Percentiles rank a stretch among this genome's conserved stretches.
phyloP scores from a whole-genome alignment of 2,329 filamentous ascomycete genomes.

The Didymellaceae sp. region DNA sequence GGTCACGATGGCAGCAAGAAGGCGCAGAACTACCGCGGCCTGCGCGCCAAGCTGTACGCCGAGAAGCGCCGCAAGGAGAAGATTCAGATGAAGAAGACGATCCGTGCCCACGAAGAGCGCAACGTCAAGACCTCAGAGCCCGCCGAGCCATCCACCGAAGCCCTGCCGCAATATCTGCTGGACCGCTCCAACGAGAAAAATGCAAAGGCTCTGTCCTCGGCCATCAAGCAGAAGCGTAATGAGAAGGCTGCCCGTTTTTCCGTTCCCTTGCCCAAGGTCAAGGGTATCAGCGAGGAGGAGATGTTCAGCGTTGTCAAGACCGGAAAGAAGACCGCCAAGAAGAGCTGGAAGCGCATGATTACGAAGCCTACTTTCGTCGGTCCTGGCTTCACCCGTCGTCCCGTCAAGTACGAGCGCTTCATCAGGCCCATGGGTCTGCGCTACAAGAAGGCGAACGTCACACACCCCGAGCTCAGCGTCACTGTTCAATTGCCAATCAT shows the following conservation, averaged over 20 bases:
- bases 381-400: slow-evolving; percentile 84
- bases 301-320: slow-evolving; percentile 97
- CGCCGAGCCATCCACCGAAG: slow-evolving; percentile 78
- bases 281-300: slow-evolving; percentile 92
- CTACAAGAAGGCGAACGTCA: slow-evolving; percentile 78
- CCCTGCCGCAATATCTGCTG: slow-evolving; percentile 90
- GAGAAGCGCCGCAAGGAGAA: slow-evolving; percentile 96
- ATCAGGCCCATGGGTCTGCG: slow-evolving; percentile 67
- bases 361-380: slow-evolving; percentile 91
- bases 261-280: slow-evolving; percentile 91
- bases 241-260: slow-evolving; percentile 91
- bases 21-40: slow-evolving; percentile 89
- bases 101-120: slow-evolving; percentile 93
- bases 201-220: slow-evolving; percentile 77
- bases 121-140: slow-evolving; percentile 87
- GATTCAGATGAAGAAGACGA: slow-evolving; percentile 54
- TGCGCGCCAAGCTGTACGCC: slow-evolving; percentile 90
- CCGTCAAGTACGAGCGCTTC: slow-evolving; percentile 72
- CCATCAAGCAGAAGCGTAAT: slow-evolving; percentile 92
- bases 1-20: slow-evolving; percentile 86
- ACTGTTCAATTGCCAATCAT: slow-evolving; percentile 78
- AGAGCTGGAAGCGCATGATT: slow-evolving; percentile 76
- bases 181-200: slow-evolving; percentile 76
- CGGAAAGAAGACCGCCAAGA: slow-evolving; percentile 83
- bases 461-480: slow-evolving; percentile 79